Conservation (phyloP, 768 basidiomycete species). For the Rhizopogon vesiculosus region DNA sequence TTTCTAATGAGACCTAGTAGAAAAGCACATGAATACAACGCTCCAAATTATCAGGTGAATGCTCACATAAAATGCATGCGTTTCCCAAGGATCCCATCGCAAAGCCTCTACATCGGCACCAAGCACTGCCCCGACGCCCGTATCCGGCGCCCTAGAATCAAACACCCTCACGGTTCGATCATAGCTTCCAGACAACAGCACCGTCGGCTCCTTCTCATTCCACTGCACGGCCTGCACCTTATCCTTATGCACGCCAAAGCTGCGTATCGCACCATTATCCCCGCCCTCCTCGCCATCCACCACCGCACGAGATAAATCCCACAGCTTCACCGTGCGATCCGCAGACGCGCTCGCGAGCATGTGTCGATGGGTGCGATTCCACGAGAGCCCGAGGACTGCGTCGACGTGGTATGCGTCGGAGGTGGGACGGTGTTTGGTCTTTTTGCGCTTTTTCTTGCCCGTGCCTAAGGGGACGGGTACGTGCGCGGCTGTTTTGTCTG, state of each 20-base stretch:
- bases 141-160: constrained; percentile 80
- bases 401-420: constrained; percentile 83
- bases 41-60: neutral
- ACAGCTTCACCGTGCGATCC: constrained; percentile 93
- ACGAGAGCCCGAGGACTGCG: constrained; percentile 87
- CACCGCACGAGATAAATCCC: constrained; percentile 83
- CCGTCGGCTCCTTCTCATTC: constrained; percentile 86
- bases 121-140: constrained; percentile 79
- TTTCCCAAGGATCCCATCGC: constrained; percentile 95
- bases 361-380: constrained; percentile 89
- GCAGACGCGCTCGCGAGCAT: constrained; percentile 90
- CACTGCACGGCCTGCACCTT: constrained; percentile 97
- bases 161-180: constrained; percentile 95
- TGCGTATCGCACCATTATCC: constrained; percentile 54
- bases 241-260: constrained; percentile 83
- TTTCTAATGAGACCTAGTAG: constrained; percentile 84
- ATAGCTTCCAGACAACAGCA: constrained; percentile 89
- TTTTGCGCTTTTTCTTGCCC: constrained; percentile 95
- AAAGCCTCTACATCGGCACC: constrained; percentile 93
- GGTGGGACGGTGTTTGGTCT: constrained; percentile 59
- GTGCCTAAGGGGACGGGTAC: constrained; percentile 79
- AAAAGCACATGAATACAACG: neutral
- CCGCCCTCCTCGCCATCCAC: constrained; percentile 41
- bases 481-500: constrained; percentile 77
- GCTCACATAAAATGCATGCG: constrained; percentile 79